phyloP scores from a whole-genome alignment of 176 grass and related monocot genomes.

The Oryza meridionalis region DNA sequence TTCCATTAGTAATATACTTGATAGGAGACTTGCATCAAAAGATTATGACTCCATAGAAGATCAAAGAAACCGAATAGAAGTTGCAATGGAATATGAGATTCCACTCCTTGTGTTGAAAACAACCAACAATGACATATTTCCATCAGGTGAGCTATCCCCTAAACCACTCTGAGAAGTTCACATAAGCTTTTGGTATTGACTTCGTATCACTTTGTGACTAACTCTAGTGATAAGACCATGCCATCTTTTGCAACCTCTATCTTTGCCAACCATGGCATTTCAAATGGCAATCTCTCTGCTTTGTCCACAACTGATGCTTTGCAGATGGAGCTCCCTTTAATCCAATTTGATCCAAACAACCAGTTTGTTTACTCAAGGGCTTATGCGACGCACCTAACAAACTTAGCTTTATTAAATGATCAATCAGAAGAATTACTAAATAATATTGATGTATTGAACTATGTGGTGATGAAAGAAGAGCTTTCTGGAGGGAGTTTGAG shows the following conservation, averaged over 20 bases:
- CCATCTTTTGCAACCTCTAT: slow-evolving; percentile 43
- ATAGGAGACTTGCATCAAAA: slow-evolving; percentile 45
- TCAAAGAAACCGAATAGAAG: slow-evolving; percentile 48
- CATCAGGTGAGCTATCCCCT: slow-evolving; percentile 53
- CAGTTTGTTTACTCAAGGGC: slow-evolving; percentile 41
- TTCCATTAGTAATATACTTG: slow-evolving; percentile 47
- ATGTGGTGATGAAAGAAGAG: slow-evolving; percentile 46
- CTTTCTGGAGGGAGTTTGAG: slow-evolving; percentile 50
- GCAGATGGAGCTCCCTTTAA: slow-evolving; percentile 99
- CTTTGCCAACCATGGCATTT: slow-evolving; percentile 64
- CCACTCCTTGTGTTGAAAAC: slow-evolving; percentile 44
- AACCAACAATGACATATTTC: slow-evolving; percentile 40
- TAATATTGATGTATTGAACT: slow-evolving; percentile 49
- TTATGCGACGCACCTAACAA: slow-evolving; percentile 39
- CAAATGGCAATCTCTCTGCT: slow-evolving; percentile 81
- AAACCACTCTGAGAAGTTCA: slow-evolving; percentile 47
- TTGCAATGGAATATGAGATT: slow-evolving; percentile 57
- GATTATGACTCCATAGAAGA: slow-evolving; percentile 49
- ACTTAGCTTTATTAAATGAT: slow-evolving; percentile 47
- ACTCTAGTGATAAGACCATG: slow-evolving; percentile 45
- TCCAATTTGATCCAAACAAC: slow-evolving; percentile 77
- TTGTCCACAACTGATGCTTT: slow-evolving; percentile 57
- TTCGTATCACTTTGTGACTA: slow-evolving; percentile 21
- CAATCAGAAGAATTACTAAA: slow-evolving; percentile 68
- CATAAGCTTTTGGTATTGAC: slow-evolving; percentile 44